Percentiles rank a stretch among this genome's conserved stretches.
These are phyloP conservation scores for Paramecium biaurelia DNA, from an alignment of 73 alveolate species.

Conservation along the genomic window DNA sequence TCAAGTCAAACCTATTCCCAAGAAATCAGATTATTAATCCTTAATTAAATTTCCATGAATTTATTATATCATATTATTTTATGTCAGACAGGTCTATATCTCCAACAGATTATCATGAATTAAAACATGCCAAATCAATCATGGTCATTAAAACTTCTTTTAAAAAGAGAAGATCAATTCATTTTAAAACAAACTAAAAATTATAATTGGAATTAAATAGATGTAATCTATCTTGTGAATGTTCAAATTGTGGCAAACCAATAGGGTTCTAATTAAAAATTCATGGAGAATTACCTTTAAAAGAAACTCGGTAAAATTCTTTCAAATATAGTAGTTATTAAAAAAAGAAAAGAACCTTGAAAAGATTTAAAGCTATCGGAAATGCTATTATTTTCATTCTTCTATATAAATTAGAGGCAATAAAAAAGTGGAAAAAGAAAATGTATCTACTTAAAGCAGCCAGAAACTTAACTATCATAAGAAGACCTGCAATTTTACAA, in stretches of 20 bases:
- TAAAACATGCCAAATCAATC: background rate
- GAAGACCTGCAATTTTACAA: background rate
- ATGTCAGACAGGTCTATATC: slow-evolving; percentile 12
- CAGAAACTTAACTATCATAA: background rate
- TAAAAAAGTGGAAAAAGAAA: background rate
- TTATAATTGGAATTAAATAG: background rate
- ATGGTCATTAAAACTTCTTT: background rate
- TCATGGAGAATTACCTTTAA: background rate
- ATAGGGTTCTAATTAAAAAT: background rate
- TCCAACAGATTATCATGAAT: background rate
- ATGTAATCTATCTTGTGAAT: background rate
- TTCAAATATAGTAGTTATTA: background rate
- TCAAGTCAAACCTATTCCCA: background rate
- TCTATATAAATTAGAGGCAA: background rate
- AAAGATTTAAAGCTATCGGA: background rate
- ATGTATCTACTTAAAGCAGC: background rate
- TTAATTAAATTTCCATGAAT: slow-evolving; percentile 43
- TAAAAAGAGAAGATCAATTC: background rate
- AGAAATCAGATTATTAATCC: background rate
- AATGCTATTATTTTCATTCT: background rate
- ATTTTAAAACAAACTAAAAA: background rate
- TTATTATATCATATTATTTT: background rate
- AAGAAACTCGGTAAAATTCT: background rate
- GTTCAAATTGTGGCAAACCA: background rate
- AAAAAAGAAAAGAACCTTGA: background rate